A percentile compares a stretch with the other conserved stretches of the same genome.
phyloP scores from a whole-genome alignment of 139 green algal species.

The Haematococcus sp. region DNA sequence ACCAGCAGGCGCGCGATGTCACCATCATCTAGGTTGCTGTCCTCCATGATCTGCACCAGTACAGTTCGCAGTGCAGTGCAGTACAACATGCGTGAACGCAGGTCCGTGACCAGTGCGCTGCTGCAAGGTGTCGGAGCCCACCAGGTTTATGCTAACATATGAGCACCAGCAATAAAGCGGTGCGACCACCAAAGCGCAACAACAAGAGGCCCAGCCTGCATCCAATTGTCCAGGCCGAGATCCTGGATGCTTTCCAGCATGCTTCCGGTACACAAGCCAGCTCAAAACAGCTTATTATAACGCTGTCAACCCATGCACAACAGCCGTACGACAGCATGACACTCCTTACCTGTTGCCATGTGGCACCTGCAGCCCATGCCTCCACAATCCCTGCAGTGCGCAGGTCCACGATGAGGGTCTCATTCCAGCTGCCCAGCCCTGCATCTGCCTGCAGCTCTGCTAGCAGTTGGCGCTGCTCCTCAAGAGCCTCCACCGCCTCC shows the following conservation, averaged over 20 bases:
- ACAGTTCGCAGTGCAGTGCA: too few species aligned
- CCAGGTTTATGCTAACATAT: too few species aligned
- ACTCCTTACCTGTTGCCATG: conserved; percentile 59
- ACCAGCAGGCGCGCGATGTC: conserved; percentile 82
- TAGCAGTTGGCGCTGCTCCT: conserved; percentile 49
- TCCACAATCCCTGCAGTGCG: conserved; percentile 76
- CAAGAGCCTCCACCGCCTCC: conserved; percentile 51
- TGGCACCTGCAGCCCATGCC: conserved; percentile 72
- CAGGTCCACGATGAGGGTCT: conserved; percentile 56
- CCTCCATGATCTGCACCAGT: conserved; percentile 50
- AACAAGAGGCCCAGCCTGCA: too few species aligned
- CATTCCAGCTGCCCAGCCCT: conserved; percentile 50
- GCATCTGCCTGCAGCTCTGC: conserved; percentile 49
- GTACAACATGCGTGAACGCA: neutral
- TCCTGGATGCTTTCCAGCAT: too few species aligned
- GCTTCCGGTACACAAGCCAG: too few species aligned
- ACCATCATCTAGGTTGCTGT: conserved; percentile 78
- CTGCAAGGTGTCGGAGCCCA: too few species aligned
- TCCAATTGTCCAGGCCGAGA: too few species aligned
- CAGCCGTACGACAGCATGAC: too few species aligned
- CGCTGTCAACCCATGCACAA: too few species aligned
- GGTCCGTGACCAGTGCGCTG: neutral
- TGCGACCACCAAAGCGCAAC: too few species aligned
- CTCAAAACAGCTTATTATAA: too few species aligned
- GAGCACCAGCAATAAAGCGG: too few species aligned